Evolutionary conservation across 441 rosid species (phyloP).

Genomic region (Erodium moschatum): DNA sequence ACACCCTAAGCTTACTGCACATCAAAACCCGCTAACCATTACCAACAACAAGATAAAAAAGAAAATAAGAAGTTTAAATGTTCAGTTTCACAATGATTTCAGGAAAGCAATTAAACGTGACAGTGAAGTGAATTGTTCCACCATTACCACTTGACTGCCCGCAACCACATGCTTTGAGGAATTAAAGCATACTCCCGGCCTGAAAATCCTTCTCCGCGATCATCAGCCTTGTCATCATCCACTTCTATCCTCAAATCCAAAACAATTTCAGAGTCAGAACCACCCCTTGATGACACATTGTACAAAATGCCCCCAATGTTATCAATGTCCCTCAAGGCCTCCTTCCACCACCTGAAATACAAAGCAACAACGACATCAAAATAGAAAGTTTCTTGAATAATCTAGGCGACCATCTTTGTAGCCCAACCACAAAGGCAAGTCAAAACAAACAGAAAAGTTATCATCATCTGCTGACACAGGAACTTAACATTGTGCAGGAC

Average conservation of each 20-base stretch:
- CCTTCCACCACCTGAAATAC: constrained; percentile 88
- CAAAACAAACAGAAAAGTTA: constrained; percentile 1
- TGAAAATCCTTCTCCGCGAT: constrained; percentile 65
- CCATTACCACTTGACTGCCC: constrained; percentile 78
- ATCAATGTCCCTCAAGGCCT: constrained; percentile 52
- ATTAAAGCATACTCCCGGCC: constrained; percentile 93
- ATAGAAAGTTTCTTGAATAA: constrained; percentile 5
- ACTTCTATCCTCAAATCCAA: constrained; percentile 72
- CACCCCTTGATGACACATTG: constrained; percentile 54
- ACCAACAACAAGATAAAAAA: not conserved
- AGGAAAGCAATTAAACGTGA: constrained; percentile 3
- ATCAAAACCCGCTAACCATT: not conserved
- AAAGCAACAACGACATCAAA: not conserved
- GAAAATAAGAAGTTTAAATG: not conserved
- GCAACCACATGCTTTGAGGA: constrained; percentile 85
- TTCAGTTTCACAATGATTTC: constrained; percentile 7
- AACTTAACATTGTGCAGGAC: not conserved
- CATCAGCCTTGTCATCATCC: constrained; percentile 39
- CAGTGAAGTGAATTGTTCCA: constrained; percentile 1
- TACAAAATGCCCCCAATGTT: constrained; percentile 56
- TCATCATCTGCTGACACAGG: not conserved
- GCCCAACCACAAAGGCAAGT: not conserved
- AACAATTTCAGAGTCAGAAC: constrained; percentile 71
- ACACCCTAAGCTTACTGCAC: not conserved
- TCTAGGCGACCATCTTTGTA: not conserved